Percentiles rank a stretch among this genome's conserved stretches.
These are phyloP conservation scores for Aegilops longissima DNA, from an alignment of 176 grass and related monocot species.

Conservation along the genomic window DNA sequence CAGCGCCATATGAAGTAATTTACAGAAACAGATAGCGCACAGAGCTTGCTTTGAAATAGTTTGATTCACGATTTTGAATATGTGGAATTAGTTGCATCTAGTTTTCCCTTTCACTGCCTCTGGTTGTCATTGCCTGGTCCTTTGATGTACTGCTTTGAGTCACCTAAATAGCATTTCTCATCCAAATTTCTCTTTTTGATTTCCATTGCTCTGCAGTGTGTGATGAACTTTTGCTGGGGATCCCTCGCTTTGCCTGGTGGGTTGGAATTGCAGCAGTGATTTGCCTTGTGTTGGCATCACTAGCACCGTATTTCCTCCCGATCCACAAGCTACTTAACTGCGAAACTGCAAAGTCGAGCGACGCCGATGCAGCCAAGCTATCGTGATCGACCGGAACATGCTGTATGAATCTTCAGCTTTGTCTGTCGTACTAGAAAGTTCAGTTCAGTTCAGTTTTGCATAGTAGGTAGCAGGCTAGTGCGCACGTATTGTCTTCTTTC, in stretches of 20 bases:
- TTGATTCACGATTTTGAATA: neutral
- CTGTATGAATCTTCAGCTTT: neutral
- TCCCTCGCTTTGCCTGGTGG: constrained; percentile 74
- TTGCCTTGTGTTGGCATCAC: constrained; percentile 55
- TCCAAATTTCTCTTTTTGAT: neutral
- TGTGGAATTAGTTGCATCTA: neutral
- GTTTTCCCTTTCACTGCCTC: neutral
- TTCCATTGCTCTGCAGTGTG: constrained; percentile 58
- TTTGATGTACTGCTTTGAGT: neutral
- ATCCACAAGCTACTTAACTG: constrained; percentile 39
- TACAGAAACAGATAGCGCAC: neutral
- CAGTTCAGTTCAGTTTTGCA: neutral
- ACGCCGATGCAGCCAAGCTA: constrained; percentile 20
- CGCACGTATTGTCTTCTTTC: neutral
- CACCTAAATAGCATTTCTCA: neutral
- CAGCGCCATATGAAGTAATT: neutral
- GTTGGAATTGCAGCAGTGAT: constrained; percentile 61
- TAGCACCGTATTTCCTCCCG: constrained; percentile 47
- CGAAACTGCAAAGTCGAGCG: constrained; percentile 8
- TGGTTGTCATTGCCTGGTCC: neutral
- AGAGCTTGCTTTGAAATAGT: neutral
- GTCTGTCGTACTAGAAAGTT: neutral
- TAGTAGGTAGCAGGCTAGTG: constrained; percentile 7
- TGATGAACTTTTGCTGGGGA: constrained; percentile 75
- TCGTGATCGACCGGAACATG: constrained; percentile 31